Conservation (phyloP, 805 yeast genomes). For the Saturnispora hagleri region DNA sequence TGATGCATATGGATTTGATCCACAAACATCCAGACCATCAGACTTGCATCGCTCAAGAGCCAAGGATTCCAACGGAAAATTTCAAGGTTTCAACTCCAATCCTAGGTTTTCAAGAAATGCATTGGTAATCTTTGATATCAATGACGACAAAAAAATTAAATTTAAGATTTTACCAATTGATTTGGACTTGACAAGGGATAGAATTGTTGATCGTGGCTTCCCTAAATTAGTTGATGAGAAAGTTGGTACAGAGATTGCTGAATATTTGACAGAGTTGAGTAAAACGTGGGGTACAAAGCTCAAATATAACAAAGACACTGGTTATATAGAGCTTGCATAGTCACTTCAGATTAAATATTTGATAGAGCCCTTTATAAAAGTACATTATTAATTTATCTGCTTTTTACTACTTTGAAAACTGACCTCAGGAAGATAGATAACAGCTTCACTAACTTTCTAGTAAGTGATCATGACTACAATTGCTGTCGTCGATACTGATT, state of each 20-base stretch:
- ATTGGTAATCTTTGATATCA: conserved; percentile 20
- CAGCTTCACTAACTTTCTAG: no score
- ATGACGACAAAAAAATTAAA: conserved; percentile 8
- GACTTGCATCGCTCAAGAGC: conserved; percentile 22
- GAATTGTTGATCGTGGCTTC: conserved; percentile 21
- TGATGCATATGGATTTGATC: conserved; percentile 17
- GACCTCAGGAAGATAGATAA: no score
- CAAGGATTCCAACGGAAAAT: conserved; percentile 20
- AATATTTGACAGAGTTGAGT: conserved; percentile 19
- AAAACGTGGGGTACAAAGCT: conserved; percentile 20
- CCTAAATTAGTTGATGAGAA: conserved; percentile 19
- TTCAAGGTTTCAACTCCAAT: conserved; percentile 21
- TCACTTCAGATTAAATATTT: no score
- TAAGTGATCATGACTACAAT: no score
- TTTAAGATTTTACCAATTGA: conserved; percentile 22
- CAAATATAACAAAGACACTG: conserved; percentile 16
- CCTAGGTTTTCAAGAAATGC: conserved; percentile 22
- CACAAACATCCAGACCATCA: conserved; percentile 21
- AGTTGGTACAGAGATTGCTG: conserved; percentile 19
- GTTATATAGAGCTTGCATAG: conserved; percentile 12
- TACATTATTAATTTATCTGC: no score
- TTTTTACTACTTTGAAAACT: no score
- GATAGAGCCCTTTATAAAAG: no score
- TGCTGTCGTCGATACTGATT: no score
- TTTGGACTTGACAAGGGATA: conserved; percentile 19